A percentile compares a stretch with the other conserved stretches of the same genome.
Evolutionary conservation across 73 alveolate genomes (phyloP).

Genomic region (Paramecium primaurelia): DNA sequence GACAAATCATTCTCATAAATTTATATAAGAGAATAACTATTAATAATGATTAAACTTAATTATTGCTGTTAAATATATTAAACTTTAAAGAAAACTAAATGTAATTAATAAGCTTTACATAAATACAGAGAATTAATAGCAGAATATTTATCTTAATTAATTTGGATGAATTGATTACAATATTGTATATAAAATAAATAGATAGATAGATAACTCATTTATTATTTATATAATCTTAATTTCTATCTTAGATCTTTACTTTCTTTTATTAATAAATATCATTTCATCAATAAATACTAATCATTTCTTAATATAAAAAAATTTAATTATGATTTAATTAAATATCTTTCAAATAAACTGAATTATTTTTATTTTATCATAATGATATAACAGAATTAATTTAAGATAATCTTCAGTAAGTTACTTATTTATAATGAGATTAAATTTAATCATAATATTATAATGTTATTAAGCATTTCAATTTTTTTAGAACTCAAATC

Average conservation of each 20-base stretch:
- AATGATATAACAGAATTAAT: no score
- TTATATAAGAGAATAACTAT: background rate
- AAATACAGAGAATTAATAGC: background rate
- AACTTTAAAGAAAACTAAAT: background rate
- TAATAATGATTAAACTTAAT: background rate
- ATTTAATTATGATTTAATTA: no score
- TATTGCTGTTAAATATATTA: background rate
- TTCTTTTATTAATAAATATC: no score
- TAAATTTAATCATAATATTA: no score
- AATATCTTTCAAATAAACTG: no score
- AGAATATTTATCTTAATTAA: background rate
- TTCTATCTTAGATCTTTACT: background rate
- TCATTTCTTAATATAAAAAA: no score
- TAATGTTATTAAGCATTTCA: no score
- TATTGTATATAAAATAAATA: background rate
- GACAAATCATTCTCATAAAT: background rate
- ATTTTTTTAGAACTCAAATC: no score
- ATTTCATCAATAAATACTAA: background rate
- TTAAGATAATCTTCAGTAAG: no score
- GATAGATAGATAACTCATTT: background rate
- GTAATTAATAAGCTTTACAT: background rate
- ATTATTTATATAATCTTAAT: background rate
- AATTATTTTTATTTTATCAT: no score
- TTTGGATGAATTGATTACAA: slow-evolving; percentile 2
- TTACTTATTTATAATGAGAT: no score